phyloP scores from a whole-genome alignment of 345 rosid species.

The Aquilaria sinensis region DNA sequence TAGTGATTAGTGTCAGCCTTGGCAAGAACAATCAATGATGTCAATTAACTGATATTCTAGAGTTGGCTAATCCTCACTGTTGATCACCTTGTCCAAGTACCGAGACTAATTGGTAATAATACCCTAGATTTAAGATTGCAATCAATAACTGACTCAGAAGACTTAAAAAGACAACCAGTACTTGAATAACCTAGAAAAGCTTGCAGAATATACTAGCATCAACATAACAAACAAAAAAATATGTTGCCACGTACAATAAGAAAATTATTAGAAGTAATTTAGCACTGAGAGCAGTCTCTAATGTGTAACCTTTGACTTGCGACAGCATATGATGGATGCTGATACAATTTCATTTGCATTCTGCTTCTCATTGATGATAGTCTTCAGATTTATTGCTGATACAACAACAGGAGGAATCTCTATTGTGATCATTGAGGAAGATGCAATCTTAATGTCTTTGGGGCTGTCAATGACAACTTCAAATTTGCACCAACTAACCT shows the following conservation, averaged over 20 bases:
- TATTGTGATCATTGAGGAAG: conserved; percentile 37
- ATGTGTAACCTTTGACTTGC: conserved; percentile 83
- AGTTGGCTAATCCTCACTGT: too few relatives aligned
- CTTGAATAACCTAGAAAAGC: background rate
- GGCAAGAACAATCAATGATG: too few relatives aligned
- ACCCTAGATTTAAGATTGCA: conserved; percentile 1
- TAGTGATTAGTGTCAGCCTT: too few relatives aligned
- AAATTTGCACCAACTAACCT: conserved; percentile 99
- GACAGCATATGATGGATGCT: conserved; percentile 88
- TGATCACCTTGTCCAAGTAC: too few relatives aligned
- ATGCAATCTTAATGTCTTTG: conserved; percentile 47
- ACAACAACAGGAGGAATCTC: conserved; percentile 87
- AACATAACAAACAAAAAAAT: background rate
- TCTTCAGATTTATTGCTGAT: conserved; percentile 89
- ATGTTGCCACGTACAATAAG: background rate
- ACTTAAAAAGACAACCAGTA: background rate
- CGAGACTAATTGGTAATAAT: too few relatives aligned
- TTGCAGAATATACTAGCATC: background rate
- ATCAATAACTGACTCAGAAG: background rate
- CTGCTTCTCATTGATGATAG: conserved; percentile 73
- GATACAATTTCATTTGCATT: conserved; percentile 81
- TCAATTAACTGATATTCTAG: too few relatives aligned
- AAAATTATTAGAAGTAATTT: background rate
- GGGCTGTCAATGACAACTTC: conserved; percentile 70
- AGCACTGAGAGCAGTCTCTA: conserved; percentile 11